phyloP scores from a whole-genome alignment of 169 alveolate genomes.

The Eimeria tenella region DNA sequence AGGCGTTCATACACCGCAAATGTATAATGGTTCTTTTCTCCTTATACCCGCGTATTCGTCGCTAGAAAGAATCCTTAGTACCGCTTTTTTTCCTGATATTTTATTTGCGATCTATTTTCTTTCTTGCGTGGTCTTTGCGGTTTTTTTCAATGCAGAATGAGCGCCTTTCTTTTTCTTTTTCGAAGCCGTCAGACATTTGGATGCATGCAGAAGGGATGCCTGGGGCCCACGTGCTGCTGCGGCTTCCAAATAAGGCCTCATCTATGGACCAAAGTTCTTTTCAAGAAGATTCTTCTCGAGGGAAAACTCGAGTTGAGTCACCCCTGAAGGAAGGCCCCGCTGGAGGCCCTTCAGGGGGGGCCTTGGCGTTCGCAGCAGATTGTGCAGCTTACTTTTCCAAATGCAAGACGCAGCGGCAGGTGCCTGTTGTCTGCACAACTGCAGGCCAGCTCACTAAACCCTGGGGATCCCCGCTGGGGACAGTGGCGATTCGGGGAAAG shows the following conservation, averaged over 20 bases:
- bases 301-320: no score
- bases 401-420: not conserved
- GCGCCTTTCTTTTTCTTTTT: not conserved
- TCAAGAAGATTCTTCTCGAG: no score
- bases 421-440: not conserved
- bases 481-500: not conserved
- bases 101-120: not conserved
- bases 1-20: not conserved
- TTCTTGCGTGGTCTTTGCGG: not conserved
- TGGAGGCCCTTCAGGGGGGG: not conserved
- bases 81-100: not conserved
- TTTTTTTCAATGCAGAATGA: not conserved
- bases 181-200: not conserved
- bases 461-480: not conserved
- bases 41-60: not conserved
- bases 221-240: constrained; percentile 55
- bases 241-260: not conserved
- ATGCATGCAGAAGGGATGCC: not conserved
- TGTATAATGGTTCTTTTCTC: not conserved
- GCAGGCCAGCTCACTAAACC: not conserved
- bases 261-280: not conserved
- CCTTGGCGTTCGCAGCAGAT: constrained; percentile 29
- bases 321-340: no score
- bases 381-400: constrained; percentile 26
- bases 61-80: not conserved